phyloP scores from a whole-genome alignment of 1,284 basidiomycete species.

The Schizophyllum amplum region DNA sequence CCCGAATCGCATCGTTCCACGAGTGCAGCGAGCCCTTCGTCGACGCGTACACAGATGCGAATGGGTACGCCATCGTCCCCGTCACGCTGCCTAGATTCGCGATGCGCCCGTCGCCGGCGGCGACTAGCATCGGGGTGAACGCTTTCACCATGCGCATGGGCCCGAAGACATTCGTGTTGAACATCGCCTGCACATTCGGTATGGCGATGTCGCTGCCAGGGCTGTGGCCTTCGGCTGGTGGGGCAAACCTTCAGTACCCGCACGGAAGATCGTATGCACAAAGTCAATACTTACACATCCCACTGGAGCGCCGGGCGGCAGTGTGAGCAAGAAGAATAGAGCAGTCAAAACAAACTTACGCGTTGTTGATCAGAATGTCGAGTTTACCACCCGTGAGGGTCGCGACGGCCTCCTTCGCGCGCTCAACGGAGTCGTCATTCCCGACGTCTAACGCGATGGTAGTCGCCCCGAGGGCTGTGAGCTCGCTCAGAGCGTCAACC shows the following conservation, averaged over 20 bases:
- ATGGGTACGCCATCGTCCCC: conserved; percentile 19
- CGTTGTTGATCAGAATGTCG: conserved; percentile 25
- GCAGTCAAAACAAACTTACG: conserved; percentile 14
- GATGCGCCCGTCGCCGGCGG: conserved; percentile 17
- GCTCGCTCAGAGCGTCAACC: conserved; percentile 17
- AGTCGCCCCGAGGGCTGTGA: conserved; percentile 17
- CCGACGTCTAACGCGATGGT: conserved; percentile 24
- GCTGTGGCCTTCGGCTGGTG: conserved; percentile 1
- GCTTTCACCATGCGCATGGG: conserved; percentile 21
- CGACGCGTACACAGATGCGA: conserved; percentile 17
- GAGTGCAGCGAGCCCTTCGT: conserved; percentile 19
- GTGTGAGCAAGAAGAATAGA: too few species aligned
- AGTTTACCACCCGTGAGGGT: conserved; percentile 20
- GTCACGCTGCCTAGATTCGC: conserved; percentile 21
- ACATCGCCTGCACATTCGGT: conserved; percentile 12
- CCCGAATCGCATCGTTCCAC: conserved; percentile 17
- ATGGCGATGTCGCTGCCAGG: conserved; percentile 17
- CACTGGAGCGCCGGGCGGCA: too few species aligned
- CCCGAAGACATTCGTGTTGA: conserved; percentile 22
- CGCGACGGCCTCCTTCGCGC: conserved; percentile 13
- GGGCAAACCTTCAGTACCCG: background rate
- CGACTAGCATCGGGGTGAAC: conserved; percentile 22
- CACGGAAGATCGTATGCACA: background rate
- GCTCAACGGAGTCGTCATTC: conserved; percentile 14
- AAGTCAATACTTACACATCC: background rate